A percentile compares a stretch with the other conserved stretches of the same genome.
phyloP scores from a whole-genome alignment of 345 rosid genomes.

The Ailanthus altissimus region DNA sequence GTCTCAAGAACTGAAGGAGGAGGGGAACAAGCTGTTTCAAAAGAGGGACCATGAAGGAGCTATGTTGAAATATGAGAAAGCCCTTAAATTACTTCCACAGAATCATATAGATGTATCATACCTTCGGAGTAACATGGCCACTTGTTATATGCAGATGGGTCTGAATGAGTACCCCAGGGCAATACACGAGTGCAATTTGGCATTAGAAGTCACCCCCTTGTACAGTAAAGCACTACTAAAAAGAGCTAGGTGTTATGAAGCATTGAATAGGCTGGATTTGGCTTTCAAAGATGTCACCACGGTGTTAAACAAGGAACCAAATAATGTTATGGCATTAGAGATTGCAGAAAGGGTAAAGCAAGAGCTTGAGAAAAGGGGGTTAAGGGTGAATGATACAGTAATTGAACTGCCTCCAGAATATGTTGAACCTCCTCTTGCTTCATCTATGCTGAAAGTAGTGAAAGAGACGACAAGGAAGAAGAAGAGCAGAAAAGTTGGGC shows the following conservation, averaged over 20 bases:
- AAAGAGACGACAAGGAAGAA: conserved; percentile 49
- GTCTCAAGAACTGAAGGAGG: conserved; percentile 77
- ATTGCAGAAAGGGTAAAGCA: conserved; percentile 65
- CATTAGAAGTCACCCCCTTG: conserved; percentile 67
- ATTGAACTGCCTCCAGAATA: conserved; percentile 78
- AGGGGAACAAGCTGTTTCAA: conserved; percentile 83
- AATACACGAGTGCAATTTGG: conserved; percentile 71
- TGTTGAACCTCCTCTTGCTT: conserved; percentile 55
- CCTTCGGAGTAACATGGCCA: conserved; percentile 77
- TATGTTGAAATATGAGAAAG: conserved; percentile 70
- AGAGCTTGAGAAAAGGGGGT: conserved; percentile 57
- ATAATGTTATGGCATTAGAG: conserved; percentile 74
- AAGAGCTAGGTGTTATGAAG: conserved; percentile 90
- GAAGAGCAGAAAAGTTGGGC: conserved; percentile 39
- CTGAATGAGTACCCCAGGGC: conserved; percentile 72
- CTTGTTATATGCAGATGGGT: conserved; percentile 91
- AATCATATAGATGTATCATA: conserved; percentile 65
- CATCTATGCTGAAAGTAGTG: conserved; percentile 30
- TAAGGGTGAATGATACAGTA: conserved; percentile 54
- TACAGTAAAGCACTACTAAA: conserved; percentile 74
- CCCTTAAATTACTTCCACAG: conserved; percentile 73
- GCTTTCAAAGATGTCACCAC: conserved; percentile 67
- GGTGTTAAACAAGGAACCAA: conserved; percentile 68
- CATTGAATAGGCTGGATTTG: conserved; percentile 76
- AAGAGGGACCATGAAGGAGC: conserved; percentile 77